phyloP scores from a whole-genome alignment of 345 rosid genomes.

The Populus alba region DNA sequence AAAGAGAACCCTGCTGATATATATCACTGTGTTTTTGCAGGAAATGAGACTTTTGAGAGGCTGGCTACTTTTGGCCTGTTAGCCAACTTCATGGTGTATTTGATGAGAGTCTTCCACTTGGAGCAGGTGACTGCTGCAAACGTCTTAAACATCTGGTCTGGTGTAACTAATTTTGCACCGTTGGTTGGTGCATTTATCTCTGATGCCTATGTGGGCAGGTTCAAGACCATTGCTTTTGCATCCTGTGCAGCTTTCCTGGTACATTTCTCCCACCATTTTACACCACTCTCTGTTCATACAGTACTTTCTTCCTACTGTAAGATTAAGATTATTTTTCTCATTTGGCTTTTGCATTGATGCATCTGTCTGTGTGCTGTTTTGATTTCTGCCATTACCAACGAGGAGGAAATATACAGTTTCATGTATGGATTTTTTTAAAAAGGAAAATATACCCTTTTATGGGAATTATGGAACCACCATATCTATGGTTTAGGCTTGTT shows the following conservation, averaged over 20 bases:
- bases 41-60: slow-evolving; percentile 55
- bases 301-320: too few relatives aligned
- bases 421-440: too few relatives aligned
- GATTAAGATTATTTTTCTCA: too few relatives aligned
- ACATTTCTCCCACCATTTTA: background rate
- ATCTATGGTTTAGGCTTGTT: too few relatives aligned
- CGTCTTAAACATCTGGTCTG: slow-evolving; percentile 33
- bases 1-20: background rate
- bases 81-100: slow-evolving; percentile 41
- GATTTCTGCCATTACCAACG: too few relatives aligned
- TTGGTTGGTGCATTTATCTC: slow-evolving; percentile 34
- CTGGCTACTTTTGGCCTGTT: slow-evolving; percentile 39
- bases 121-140: slow-evolving; percentile 39
- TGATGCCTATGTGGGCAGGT: slow-evolving; percentile 27
- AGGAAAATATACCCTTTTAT: too few relatives aligned
- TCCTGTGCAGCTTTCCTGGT: slow-evolving; percentile 47
- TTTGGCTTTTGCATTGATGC: too few relatives aligned
- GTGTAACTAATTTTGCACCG: slow-evolving; percentile 41
- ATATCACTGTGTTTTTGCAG: slow-evolving; percentile 6
- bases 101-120: slow-evolving; percentile 27
- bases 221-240: slow-evolving; percentile 27
- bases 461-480: too few relatives aligned
- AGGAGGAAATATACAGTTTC: too few relatives aligned
- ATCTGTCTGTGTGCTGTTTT: too few relatives aligned
- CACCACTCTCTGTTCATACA: background rate